phyloP scores from a whole-genome alignment of 306 rosid species.

The Citrullus colocynthis region DNA sequence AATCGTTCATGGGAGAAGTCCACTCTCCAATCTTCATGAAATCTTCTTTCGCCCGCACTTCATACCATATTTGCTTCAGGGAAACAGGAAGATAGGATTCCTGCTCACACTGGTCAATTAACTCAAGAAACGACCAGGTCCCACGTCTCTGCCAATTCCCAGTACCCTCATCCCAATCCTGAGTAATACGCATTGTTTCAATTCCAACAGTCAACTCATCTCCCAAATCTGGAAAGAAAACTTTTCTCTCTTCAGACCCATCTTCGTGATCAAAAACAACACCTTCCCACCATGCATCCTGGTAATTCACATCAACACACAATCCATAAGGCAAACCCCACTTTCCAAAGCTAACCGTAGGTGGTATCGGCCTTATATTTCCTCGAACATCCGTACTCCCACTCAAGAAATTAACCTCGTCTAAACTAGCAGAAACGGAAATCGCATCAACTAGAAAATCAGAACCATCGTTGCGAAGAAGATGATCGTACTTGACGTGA shows the following conservation, averaged over 20 bases:
- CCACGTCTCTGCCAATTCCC: slow-evolving; percentile 51
- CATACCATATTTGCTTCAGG: slow-evolving; percentile 78
- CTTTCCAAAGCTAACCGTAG: slow-evolving; percentile 12
- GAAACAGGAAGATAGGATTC: slow-evolving; percentile 37
- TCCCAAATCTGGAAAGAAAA: slow-evolving; percentile 77
- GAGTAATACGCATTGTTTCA: slow-evolving; percentile 37
- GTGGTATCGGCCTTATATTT: slow-evolving; percentile 55
- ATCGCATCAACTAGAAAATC: slow-evolving; percentile 26
- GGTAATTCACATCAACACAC: slow-evolving; percentile 55
- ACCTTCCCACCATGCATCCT: slow-evolving; percentile 98
- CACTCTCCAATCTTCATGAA: slow-evolving; percentile 45
- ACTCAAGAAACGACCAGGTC: slow-evolving; percentile 63
- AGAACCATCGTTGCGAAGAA: slow-evolving; percentile 28
- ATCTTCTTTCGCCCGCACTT: slow-evolving; percentile 24
- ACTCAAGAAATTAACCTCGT: slow-evolving; percentile 16
- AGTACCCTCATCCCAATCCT: slow-evolving; percentile 58
- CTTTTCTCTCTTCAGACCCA: slow-evolving; percentile 35
- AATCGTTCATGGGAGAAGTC: slow-evolving; percentile 36
- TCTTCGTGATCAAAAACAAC: slow-evolving; percentile 58
- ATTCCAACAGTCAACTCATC: slow-evolving; percentile 44
- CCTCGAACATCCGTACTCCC: slow-evolving; percentile 19
- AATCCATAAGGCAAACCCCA: slow-evolving; percentile 42
- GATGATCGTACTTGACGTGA: slow-evolving; percentile 36
- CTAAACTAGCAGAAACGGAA: slow-evolving; percentile 33
- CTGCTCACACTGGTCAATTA: slow-evolving; percentile 42